Base-by-base conservation (phyloP, 306 rosid genomes). In the Rosa lucieae region DNA sequence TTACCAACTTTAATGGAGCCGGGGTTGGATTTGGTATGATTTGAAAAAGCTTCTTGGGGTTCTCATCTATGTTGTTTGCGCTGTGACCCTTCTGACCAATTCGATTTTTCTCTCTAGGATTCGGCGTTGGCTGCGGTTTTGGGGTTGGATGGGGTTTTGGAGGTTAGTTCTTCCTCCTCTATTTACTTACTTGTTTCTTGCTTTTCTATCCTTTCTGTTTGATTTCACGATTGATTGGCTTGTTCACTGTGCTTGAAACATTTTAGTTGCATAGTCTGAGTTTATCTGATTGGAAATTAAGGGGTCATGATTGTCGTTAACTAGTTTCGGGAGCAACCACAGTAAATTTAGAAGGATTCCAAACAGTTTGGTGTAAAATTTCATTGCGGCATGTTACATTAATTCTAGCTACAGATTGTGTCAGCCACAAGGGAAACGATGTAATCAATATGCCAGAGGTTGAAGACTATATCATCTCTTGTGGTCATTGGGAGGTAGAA, bases 71-170 rank as follows among this genome's bases (percentile, higher is more conserved):
- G 10, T 20, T 20, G 2, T 7, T 55, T 56, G 12, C 20, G 6
- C 17, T 6, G 29, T n/a, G 37, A 42, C 29, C 59, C 53, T 35
- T 43, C 2, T 73, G 67, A 52, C 8, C 37, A 21, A 49, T 42
- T 70, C 8, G 51, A 61, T 42, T 59, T 23, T 67, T 59, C 15
- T 53, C 26, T 85, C 17, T 82, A 95, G 98, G 99, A 80, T 95
- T 95, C 63, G 99, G 99, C 10, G 77, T 88, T 49, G 99, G 99
- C 68, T 95, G 99, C 83, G 98, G 99, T 6, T 95, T 95, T 80
- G 96, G 98, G 55, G 81, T 93, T 5, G 99, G 99, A 67, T 95
- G 98, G 98, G 98, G 99, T 69, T 95, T 95, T 87, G 99, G 99
- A 90, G 99, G 97, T 92, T 3, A 44, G 86, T 85, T 47, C 13